Conservation (phyloP, 805 yeast species). For the Torulaspora gathmanii region DNA sequence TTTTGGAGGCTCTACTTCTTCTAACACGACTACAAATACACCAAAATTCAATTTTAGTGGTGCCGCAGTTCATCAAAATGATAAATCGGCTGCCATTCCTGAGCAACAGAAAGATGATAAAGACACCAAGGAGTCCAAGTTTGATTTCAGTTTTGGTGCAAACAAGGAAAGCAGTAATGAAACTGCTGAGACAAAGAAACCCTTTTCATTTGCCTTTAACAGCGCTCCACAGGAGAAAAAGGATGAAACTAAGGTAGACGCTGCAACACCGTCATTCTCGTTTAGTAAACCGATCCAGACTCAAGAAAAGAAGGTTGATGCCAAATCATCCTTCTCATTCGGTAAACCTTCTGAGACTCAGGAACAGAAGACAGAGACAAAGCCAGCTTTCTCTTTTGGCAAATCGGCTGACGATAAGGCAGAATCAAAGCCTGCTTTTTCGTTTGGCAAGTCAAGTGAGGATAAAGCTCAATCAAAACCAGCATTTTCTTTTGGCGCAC, state of each 20-base stretch:
- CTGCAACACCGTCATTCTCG: constrained; percentile 19
- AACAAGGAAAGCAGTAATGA: neutral
- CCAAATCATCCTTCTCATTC: constrained; percentile 19
- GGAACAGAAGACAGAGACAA: constrained; percentile 3
- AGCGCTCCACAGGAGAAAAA: constrained; percentile 5
- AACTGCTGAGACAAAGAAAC: neutral
- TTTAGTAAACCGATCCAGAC: constrained; percentile 16
- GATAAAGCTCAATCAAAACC: constrained; percentile 15
- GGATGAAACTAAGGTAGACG: constrained; percentile 6
- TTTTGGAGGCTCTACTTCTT: constrained; percentile 6
- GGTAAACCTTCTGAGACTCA: constrained; percentile 16
- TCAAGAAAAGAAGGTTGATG: constrained; percentile 3
- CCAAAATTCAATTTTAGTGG: constrained; percentile 9
- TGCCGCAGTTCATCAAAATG: constrained; percentile 7
- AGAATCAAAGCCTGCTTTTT: constrained; percentile 20
- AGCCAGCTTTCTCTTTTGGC: constrained; percentile 26
- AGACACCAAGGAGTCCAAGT: constrained; percentile 8
- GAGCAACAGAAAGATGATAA: constrained; percentile 15
- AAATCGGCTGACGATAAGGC: constrained; percentile 5
- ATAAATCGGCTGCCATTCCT: constrained; percentile 28
- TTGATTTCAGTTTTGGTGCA: constrained; percentile 9
- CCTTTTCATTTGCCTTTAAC: constrained; percentile 14
- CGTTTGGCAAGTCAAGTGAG: constrained; percentile 17
- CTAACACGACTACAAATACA: neutral
- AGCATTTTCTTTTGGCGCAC: constrained; percentile 20